Evolutionary conservation across 306 rosid genomes (phyloP).

Genomic region (Quercus robur): DNA sequence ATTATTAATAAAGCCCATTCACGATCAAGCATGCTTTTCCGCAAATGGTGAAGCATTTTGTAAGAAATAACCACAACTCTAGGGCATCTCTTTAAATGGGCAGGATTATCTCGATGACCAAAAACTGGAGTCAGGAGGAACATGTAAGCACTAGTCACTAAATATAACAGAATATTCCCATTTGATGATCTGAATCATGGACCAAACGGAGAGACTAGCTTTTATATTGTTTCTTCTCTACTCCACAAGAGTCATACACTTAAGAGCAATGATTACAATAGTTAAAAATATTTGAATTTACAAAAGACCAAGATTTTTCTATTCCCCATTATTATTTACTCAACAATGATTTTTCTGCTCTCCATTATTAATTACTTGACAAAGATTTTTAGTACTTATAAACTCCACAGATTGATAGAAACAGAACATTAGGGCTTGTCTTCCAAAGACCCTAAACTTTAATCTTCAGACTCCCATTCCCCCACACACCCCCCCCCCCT

Average conservation of each 20-base stretch:
- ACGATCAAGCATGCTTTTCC: constrained; percentile 71
- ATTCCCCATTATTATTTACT: background rate
- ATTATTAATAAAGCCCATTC: constrained; percentile 86
- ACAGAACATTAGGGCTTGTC: background rate
- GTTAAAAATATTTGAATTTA: background rate
- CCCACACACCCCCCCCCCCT: fast-evolving
- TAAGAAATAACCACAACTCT: constrained; percentile 87
- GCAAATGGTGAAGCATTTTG: constrained; percentile 86
- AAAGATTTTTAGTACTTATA: background rate
- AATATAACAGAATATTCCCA: constrained; percentile 6
- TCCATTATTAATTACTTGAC: background rate
- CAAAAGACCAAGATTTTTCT: background rate
- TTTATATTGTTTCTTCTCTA: background rate
- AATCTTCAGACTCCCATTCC: background rate
- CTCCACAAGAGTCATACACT: background rate
- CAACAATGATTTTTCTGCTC: background rate
- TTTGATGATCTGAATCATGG: constrained; percentile 7
- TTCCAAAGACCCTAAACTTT: background rate
- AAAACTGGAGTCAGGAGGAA: constrained; percentile 58
- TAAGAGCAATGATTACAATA: background rate
- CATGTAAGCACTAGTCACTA: constrained; percentile 7
- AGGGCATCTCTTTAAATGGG: constrained; percentile 62
- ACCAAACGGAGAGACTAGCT: constrained; percentile 1
- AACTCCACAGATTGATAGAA: background rate
- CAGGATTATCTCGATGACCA: constrained; percentile 86